Evolutionary conservation across 345 rosid species (phyloP), one percentile per base, ranked within the genome.

Genomic region (Raphanus raphanistrum): DNA sequence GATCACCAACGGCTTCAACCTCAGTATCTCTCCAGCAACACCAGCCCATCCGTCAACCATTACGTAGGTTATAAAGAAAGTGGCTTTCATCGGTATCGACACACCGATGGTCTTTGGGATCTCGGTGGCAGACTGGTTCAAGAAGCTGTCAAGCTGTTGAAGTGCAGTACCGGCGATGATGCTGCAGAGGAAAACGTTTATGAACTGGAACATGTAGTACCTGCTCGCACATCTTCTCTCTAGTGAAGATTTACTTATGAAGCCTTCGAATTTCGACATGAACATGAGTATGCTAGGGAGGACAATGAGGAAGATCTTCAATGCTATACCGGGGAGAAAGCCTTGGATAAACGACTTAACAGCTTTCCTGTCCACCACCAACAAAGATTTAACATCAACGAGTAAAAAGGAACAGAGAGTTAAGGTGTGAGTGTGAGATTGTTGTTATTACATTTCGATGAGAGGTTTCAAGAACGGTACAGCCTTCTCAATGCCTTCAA

Each of bases 1-100:
- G 21, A 95, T 84, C 70, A 94, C 83, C 71, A 94, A 83, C 4
- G 97, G 96, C 76, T 87, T 91, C 76, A 94, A 66, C 81, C 99
- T 84, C 15, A 94, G 79, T 60, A 92, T 92, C 84, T 94, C 98
- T 52, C 89, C 99, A 3, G 99, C 99, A 21, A 89, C 95, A 78
- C 99, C 98, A 31, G 99, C 98, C 98, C 99, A 94, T 63, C 99
- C 98, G 25, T 92, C 98, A 15, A 92, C 98, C 97, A 92, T 94
- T 64, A 92, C 85, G 71, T 90, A 94, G 4, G 98, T 94, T 65
- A 94, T 92, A 84, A 94, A 94, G 87, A 94, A 94, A 3, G 98
- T 92, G 45, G 98, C 98, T 79, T 95, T 95, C 97, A 90, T 92
- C 10, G 99, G 99, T 80, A 95, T 90, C 5, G 99, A 90, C 61